Evolutionary conservation across 2,329 filamentous ascomycete genomes (phyloP).

Genomic region (Colletotrichum somersetense): DNA sequence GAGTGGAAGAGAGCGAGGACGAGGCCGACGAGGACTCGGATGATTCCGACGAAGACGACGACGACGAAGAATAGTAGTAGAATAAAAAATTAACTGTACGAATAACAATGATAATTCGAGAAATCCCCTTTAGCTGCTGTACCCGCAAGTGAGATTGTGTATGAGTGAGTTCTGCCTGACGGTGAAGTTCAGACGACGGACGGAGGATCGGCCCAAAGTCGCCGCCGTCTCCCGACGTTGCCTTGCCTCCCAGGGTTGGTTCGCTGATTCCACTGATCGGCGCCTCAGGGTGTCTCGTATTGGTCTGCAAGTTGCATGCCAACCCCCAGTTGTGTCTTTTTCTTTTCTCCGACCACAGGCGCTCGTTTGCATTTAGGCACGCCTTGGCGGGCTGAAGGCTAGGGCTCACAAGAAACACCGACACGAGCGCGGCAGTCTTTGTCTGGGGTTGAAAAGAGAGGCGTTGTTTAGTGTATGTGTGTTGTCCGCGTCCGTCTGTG

Average conservation of each 20-base stretch:
- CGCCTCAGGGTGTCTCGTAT: constrained; percentile 32
- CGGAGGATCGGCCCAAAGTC: constrained; percentile 9
- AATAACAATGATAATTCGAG: constrained; percentile 19
- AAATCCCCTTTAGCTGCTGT: constrained; percentile 12
- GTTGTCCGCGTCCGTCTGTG: neutral
- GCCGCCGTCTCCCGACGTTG: constrained; percentile 2
- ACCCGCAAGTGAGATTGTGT: neutral
- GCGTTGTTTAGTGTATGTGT: neutral
- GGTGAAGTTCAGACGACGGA: constrained; percentile 1
- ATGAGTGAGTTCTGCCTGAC: neutral
- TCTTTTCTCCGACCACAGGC: neutral
- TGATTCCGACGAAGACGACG: constrained; percentile 53
- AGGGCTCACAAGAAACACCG: neutral
- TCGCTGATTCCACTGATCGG: constrained; percentile 28
- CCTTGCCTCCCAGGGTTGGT: constrained; percentile 7
- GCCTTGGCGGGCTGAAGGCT: constrained; percentile 2
- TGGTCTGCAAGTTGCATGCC: constrained; percentile 32
- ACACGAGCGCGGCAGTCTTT: neutral
- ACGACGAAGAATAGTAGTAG: constrained; percentile 54
- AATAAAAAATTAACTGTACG: neutral
- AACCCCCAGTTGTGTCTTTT: constrained; percentile 17
- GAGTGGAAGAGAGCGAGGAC: constrained; percentile 70
- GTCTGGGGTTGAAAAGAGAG: neutral
- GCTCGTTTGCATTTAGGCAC: neutral
- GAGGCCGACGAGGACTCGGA: constrained; percentile 60